These are phyloP conservation scores for Ogataea thermomethanolica DNA, from an alignment of 805 yeast genomes.

Conservation along the genomic window DNA sequence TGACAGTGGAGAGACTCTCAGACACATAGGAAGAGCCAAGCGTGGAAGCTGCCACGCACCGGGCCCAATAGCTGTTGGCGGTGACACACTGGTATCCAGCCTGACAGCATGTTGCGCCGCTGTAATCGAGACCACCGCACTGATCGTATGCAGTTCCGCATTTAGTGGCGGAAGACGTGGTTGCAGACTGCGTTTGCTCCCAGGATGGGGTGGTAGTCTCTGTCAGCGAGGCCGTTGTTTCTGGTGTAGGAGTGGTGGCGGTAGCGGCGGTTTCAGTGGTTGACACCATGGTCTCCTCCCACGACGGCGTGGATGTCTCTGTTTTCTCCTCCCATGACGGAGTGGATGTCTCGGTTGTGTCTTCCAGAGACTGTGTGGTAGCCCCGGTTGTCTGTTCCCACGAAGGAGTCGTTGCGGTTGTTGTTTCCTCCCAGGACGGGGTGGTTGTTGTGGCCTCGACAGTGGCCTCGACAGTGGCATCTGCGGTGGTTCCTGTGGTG, in stretches of 20 bases:
- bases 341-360: no score
- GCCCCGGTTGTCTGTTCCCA: neutral
- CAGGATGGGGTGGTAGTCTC: no score
- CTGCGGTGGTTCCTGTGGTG: conserved; percentile 7
- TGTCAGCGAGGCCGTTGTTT: neutral
- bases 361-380: no score
- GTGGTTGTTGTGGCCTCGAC: conserved; percentile 8
- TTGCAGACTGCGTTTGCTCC: neutral
- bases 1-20: conserved; percentile 1
- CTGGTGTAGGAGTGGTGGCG: neutral
- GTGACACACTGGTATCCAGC: conserved; percentile 22
- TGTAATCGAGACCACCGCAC: conserved; percentile 30
- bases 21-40: conserved; percentile 7
- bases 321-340: no score
- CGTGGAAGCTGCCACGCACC: conserved; percentile 28
- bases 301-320: no score
- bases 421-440: conserved; percentile 1
- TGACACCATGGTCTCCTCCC: no score
- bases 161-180: conserved; percentile 9
- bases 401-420: conserved; percentile 4
- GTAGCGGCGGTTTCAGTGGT: neutral
- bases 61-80: conserved; percentile 29
- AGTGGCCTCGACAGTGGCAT: conserved; percentile 1
- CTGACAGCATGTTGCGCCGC: conserved; percentile 29
- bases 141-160: conserved; percentile 30